A percentile compares a stretch with the other conserved stretches of the same genome.
Evolutionary conservation across 2,329 filamentous ascomycete species (phyloP).

Genomic region (Cercospora zeae-maydis): DNA sequence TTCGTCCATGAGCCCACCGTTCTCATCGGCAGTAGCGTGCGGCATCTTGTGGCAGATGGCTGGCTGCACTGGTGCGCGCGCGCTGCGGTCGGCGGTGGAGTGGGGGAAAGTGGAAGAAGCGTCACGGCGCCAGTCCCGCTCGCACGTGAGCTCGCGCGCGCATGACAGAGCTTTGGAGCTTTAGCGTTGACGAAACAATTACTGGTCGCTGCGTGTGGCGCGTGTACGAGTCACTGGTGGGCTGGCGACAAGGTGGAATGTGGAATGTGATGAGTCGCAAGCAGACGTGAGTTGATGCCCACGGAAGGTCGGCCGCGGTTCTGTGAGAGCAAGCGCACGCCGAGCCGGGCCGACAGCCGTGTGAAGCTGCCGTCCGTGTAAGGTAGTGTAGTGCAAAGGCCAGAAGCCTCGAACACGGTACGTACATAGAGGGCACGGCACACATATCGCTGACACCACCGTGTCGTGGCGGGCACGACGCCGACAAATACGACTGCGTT

Average conservation of each 20-base stretch:
- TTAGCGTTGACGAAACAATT: background rate
- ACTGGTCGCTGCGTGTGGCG: background rate
- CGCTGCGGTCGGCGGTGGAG: background rate
- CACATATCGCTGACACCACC: background rate
- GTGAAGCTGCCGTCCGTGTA: background rate
- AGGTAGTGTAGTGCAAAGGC: no score
- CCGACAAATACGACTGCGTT: no score
- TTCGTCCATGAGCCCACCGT: constrained; percentile 23
- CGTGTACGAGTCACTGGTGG: background rate
- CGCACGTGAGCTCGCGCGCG: constrained; percentile 1
- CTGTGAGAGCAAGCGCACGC: background rate
- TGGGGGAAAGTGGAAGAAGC: background rate
- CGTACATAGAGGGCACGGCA: background rate
- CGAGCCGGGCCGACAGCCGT: background rate
- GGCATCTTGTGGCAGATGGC: constrained; percentile 32
- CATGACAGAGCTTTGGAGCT: constrained; percentile 3
- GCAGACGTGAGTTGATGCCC: background rate
- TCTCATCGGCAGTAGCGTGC: constrained; percentile 35
- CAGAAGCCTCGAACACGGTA: no score
- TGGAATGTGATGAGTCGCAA: background rate
- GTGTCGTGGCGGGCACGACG: background rate
- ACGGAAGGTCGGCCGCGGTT: background rate
- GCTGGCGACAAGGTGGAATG: background rate
- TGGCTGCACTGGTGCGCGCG: background rate
- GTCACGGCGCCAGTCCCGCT: constrained; percentile 3